phyloP scores from a whole-genome alignment of 495 filamentous ascomycete genomes.

The Pseudomonodictys pantanalensis region DNA sequence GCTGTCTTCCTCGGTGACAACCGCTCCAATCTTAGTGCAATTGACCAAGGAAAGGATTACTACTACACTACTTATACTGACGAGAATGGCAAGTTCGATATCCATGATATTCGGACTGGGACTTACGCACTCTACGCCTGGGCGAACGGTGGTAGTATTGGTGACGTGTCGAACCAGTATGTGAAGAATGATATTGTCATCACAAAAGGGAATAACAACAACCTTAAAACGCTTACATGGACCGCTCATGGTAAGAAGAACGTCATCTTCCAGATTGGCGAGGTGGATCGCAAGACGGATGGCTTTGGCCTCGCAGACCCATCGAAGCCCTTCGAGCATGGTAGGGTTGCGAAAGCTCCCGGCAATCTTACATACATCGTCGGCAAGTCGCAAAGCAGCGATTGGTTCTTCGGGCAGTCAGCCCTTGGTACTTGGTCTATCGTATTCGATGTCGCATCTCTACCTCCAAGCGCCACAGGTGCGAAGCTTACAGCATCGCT shows the following conservation, averaged over 20 bases:
- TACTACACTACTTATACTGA: conserved; percentile 45
- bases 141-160: conserved; percentile 42
- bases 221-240: conserved; percentile 38
- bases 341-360: conserved; percentile 39
- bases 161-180: conserved; percentile 41
- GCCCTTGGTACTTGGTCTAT: conserved; percentile 42
- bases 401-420: conserved; percentile 46
- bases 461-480: conserved; percentile 2
- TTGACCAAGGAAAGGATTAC: conserved; percentile 43
- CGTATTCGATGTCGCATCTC: conserved; percentile 23
- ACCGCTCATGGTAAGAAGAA: conserved; percentile 26
- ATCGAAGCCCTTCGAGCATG: conserved; percentile 41
- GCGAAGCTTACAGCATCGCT: conserved; percentile 35
- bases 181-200: conserved; percentile 39
- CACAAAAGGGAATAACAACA: conserved; percentile 28
- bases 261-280: conserved; percentile 44
- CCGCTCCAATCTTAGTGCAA: conserved; percentile 34
- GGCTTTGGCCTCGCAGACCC: conserved; percentile 41
- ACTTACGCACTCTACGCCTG: conserved; percentile 45
- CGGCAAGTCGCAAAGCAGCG: conserved; percentile 31
- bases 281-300: conserved; percentile 42
- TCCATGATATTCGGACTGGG: conserved; percentile 40
- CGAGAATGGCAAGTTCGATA: conserved; percentile 37
- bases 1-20: conserved; percentile 46
- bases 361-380: conserved; percentile 39